These are phyloP conservation scores for Nadsonia fulvescens DNA, from an alignment of 805 yeast genomes.

Conservation along the genomic window DNA sequence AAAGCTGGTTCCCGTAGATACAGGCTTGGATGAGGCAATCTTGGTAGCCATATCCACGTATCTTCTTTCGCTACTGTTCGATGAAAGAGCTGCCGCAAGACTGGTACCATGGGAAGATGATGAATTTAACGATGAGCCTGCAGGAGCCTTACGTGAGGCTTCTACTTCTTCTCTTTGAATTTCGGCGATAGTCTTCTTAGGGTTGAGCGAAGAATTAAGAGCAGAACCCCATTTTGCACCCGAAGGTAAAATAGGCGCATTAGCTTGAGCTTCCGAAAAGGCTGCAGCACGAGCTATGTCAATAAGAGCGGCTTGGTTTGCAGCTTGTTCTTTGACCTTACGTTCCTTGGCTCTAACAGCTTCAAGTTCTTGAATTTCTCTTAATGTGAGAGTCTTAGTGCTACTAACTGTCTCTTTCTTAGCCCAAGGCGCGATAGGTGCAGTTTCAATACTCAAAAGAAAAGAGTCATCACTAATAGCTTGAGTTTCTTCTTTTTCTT, in stretches of 20 bases:
- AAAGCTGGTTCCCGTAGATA: not conserved
- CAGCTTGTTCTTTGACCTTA: constrained; percentile 8
- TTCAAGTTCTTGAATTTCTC: constrained; percentile 19
- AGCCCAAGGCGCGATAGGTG: constrained; percentile 14
- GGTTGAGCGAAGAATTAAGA: constrained; percentile 4
- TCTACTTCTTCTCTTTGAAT: constrained; percentile 23
- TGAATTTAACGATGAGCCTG: constrained; percentile 2
- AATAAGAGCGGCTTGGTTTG: constrained; percentile 4
- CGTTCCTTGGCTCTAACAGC: constrained; percentile 11
- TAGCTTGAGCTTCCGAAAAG: constrained; percentile 2
- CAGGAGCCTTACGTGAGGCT: constrained; percentile 9
- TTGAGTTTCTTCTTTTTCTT: constrained; percentile 5
- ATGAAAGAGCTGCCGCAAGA: constrained; percentile 1
- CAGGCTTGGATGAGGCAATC: constrained; percentile 4
- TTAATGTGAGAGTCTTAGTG: constrained; percentile 12
- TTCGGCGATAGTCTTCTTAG: constrained; percentile 18
- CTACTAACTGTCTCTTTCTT: constrained; percentile 6
- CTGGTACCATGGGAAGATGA: constrained; percentile 1
- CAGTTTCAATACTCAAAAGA: constrained; percentile 4
- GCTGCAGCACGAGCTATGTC: constrained; percentile 4
- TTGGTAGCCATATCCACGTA: constrained; percentile 4
- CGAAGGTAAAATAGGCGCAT: constrained; percentile 12
- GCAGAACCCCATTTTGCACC: constrained; percentile 13
- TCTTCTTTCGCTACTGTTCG: not conserved
- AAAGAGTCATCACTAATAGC: constrained; percentile 5